phyloP scores from a whole-genome alignment of 1,139 yeast species.

The Sugiyamaella neomexicana region DNA sequence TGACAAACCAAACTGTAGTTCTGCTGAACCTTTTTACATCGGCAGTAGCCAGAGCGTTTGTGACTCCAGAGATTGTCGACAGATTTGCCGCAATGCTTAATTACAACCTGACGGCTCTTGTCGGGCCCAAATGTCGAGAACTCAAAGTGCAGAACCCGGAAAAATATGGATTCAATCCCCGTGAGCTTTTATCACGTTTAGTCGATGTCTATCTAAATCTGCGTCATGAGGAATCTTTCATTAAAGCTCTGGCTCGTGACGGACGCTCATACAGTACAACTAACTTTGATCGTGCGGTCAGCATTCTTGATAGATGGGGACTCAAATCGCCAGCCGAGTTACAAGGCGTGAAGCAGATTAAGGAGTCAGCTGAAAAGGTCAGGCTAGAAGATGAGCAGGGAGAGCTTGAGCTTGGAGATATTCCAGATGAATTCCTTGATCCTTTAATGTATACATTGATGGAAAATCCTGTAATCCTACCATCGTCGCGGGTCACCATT shows the following conservation, averaged over 20 bases:
- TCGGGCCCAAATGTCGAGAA: conserved; percentile 91
- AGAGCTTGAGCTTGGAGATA: conserved; percentile 84
- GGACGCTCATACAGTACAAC: conserved; percentile 76
- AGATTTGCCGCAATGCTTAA: conserved; percentile 94
- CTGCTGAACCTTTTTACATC: conserved; percentile 78
- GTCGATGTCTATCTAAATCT: conserved; percentile 76
- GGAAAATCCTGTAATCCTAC: conserved; percentile 94
- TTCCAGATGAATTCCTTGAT: conserved; percentile 95
- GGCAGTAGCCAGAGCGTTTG: conserved; percentile 85
- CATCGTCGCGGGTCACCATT: conserved; percentile 77
- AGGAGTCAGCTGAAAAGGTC: conserved; percentile 60
- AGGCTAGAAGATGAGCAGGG: conserved; percentile 65
- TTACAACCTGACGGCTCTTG: conserved; percentile 84
- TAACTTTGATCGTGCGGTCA: conserved; percentile 68
- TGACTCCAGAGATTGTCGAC: conserved; percentile 86
- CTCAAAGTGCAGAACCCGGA: conserved; percentile 84
- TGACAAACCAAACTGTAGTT: conserved; percentile 79
- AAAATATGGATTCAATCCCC: conserved; percentile 81
- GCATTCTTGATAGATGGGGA: conserved; percentile 58
- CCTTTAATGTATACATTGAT: conserved; percentile 94
- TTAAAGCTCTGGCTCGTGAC: conserved; percentile 82
- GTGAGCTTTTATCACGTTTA: conserved; percentile 63
- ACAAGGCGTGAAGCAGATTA: conserved; percentile 54
- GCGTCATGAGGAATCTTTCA: conserved; percentile 61
- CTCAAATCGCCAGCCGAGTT: conserved; percentile 58